Evolutionary conservation across 768 basidiomycete species (phyloP).

Genomic region (Serendipita sp.): DNA sequence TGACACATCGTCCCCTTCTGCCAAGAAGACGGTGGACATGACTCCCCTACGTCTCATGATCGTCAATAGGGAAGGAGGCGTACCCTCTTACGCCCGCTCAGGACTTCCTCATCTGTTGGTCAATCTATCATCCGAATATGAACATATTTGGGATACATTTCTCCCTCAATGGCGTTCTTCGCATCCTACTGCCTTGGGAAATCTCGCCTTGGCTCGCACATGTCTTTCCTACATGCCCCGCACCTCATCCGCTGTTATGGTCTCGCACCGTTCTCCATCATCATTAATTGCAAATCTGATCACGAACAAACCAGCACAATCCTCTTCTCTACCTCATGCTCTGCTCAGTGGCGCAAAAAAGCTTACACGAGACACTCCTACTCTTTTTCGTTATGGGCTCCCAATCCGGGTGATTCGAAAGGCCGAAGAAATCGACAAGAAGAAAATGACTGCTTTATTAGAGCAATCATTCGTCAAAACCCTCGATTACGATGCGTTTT

Average conservation of each 20-base stretch:
- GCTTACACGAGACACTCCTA: slow-evolving; percentile 81
- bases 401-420: slow-evolving; percentile 71
- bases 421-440: slow-evolving; percentile 49
- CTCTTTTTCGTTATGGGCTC: slow-evolving; percentile 74
- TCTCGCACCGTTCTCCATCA: slow-evolving; percentile 89
- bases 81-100: slow-evolving; percentile 90
- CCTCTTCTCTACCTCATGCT: slow-evolving; percentile 88
- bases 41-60: slow-evolving; percentile 94
- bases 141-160: slow-evolving; percentile 77
- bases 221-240: slow-evolving; percentile 89
- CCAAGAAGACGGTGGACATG: slow-evolving; percentile 44
- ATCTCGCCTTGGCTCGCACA: slow-evolving; percentile 66
- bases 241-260: slow-evolving; percentile 87
- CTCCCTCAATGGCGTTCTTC: slow-evolving; percentile 53
- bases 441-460: slow-evolving; percentile 62
- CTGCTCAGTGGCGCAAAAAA: slow-evolving; percentile 74
- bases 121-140: slow-evolving; percentile 77
- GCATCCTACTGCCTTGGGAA: slow-evolving; percentile 74
- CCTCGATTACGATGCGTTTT: slow-evolving; percentile 62
- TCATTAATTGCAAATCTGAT: slow-evolving; percentile 94
- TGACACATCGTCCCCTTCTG: slow-evolving; percentile 12
- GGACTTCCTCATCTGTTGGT: slow-evolving; percentile 92
- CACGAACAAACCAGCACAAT: slow-evolving; percentile 93
- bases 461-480: slow-evolving; percentile 72
- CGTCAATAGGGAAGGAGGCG: slow-evolving; percentile 90